phyloP scores from a whole-genome alignment of 139 green algal species.

The Raphidocelis subcapitata region DNA sequence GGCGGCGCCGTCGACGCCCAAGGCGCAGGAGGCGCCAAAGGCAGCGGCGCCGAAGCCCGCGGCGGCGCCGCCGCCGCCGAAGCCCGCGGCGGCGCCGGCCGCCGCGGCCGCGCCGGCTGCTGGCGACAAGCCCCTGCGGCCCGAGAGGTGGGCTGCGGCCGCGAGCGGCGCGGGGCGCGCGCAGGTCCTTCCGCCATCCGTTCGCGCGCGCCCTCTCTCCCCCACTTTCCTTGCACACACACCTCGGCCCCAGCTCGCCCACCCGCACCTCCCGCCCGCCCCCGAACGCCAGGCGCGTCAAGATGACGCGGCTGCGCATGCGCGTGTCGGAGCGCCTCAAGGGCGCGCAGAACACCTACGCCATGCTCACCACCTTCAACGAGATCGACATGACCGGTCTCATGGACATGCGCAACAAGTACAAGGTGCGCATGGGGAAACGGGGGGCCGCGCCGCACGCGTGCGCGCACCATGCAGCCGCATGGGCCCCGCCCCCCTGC shows the following conservation, averaged over 20 bases:
- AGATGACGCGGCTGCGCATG: conserved; percentile 93
- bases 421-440: conserved; percentile 74
- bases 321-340: conserved; percentile 95
- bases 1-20: no score
- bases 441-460: background rate
- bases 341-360: conserved; percentile 96
- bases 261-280: background rate
- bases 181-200: no score
- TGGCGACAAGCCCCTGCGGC: background rate
- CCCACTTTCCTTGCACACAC: background rate
- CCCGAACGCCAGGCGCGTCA: conserved; percentile 85
- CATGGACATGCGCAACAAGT: conserved; percentile 81
- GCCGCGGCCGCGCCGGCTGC: background rate
- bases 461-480: no score
- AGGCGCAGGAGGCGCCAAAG: conserved; percentile 20
- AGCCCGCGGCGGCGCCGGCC: conserved; percentile 12
- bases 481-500: no score
- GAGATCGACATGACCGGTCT: conserved; percentile 99
- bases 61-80: conserved; percentile 15
- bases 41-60: conserved; percentile 28
- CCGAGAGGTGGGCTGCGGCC: background rate
- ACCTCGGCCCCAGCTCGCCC: no score
- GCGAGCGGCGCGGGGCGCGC: no score
- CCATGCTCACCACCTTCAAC: conserved; percentile 99
- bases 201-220: no score